A percentile compares a stretch with the other conserved stretches of the same genome.
Evolutionary conservation across 306 rosid species (phyloP).

Genomic region (Ochetophila trinervis): DNA sequence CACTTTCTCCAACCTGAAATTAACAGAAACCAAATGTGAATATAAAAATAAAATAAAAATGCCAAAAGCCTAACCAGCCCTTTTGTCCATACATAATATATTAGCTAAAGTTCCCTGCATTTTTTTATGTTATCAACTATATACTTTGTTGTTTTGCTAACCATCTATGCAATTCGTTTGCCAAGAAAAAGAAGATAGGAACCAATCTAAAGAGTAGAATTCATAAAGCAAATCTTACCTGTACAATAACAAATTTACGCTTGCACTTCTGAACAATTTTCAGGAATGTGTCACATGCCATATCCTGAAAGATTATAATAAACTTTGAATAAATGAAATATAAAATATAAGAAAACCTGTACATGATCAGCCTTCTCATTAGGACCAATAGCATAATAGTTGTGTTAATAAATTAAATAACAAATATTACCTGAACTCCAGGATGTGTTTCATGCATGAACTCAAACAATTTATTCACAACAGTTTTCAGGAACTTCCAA

Average conservation of each 20-base stretch:
- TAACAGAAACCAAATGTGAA: conserved; percentile 13
- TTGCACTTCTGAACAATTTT: conserved; percentile 96
- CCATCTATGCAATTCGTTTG: too few relatives aligned
- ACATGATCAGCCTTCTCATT: neutral
- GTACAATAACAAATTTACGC: conserved; percentile 89
- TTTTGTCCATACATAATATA: neutral
- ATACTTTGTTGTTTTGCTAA: too few relatives aligned
- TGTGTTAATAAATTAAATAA: neutral
- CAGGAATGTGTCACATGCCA: conserved; percentile 97
- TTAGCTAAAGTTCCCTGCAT: neutral
- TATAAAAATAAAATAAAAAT: neutral
- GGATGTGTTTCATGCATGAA: conserved; percentile 99
- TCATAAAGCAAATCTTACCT: conserved; percentile 39
- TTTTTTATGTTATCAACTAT: too few relatives aligned
- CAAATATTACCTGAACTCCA: conserved; percentile 83
- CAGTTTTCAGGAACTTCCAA: conserved; percentile 95
- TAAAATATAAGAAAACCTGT: neutral
- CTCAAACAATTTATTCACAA: conserved; percentile 92
- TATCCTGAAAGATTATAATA: conserved; percentile 57
- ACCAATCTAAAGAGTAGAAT: neutral
- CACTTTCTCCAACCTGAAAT: conserved; percentile 87
- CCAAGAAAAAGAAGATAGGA: too few relatives aligned
- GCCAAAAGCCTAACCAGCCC: neutral
- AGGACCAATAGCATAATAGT: neutral
- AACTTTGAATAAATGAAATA: neutral